Base-by-base conservation (phyloP, 2,329 filamentous ascomycete genomes). In the Colletotrichum sublineola region DNA sequence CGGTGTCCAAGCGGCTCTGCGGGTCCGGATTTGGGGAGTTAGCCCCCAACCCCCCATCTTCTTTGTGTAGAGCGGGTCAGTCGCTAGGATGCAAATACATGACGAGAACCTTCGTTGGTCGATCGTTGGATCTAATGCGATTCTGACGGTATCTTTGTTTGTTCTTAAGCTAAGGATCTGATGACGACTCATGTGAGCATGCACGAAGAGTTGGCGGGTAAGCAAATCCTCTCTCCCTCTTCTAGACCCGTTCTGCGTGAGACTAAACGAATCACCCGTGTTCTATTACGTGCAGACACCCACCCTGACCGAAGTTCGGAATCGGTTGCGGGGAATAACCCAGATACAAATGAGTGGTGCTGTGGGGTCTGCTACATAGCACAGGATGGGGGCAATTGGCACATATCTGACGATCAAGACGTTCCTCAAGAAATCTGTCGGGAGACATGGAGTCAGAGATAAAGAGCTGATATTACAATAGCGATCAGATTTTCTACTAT, bases 1-100 rank as follows among this genome's bases (percentile, higher is more conserved):
- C 46, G 65, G 36, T 9, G 55, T 53, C 66, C 24, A 24, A 48
- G 66, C 69, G 55, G 69, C 69, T 72, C 66, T 72, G 66, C 55
- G 60, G 58, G 60, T 55, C 69, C 55, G 53, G 33, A 29, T 8
- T 9, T 60, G 53, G 53, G 53, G 66, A 31, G 12, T 29, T 72
- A 66, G 69, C 69, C 69, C 69, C 69, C 69, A 69, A 50, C 46
- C 8, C 33, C 33, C 31, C 58, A 38, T 46, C 42, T 33, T 29
- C 1, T 31, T 8, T 58, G 44, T 33, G 44, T 46, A 24, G 58
- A 58, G 48, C 46, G 66, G 60, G 60, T 64, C 60, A 33, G 46
- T 36, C 38, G 31, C 62, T 24, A 50, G 46, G 46, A 29, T 52
- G 36, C 42, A 44, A 53, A 53, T 53, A 46, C 36, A 20, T 36